phyloP scores from a whole-genome alignment of 768 basidiomycete genomes.

The Lyophyllum shimeji region DNA sequence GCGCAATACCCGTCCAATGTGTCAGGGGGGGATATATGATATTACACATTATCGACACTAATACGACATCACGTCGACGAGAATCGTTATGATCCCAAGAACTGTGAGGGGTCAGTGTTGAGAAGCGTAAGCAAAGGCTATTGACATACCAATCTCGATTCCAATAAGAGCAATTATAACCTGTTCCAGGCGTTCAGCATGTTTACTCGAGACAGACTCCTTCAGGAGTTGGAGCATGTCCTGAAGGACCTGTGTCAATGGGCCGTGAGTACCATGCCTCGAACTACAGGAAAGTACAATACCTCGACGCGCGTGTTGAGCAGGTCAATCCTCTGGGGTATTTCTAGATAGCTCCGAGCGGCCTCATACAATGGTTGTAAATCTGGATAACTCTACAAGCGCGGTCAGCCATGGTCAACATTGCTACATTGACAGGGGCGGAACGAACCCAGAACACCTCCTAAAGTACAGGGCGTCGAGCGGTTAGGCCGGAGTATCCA shows the following conservation, averaged over 20 bases:
- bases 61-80: constrained; percentile 77
- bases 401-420: not conserved
- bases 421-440: not conserved
- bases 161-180: constrained; percentile 91
- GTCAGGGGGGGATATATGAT: not conserved
- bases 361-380: constrained; percentile 94
- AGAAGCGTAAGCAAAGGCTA: constrained; percentile 1
- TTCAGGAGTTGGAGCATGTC: constrained; percentile 96
- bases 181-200: constrained; percentile 89
- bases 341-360: constrained; percentile 91
- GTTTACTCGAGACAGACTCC: constrained; percentile 89
- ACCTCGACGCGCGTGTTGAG: constrained; percentile 94
- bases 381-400: constrained; percentile 82
- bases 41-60: constrained; percentile 2
- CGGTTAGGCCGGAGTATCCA: not conserved
- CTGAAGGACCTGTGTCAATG: constrained; percentile 71
- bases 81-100: constrained; percentile 87
- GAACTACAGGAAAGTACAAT: constrained; percentile 19
- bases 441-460: constrained; percentile 89
- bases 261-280: not conserved
- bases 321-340: constrained; percentile 89
- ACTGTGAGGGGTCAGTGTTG: constrained; percentile 39
- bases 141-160: constrained; percentile 73
- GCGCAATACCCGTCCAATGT: not conserved
- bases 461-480: constrained; percentile 33